Base-by-base conservation (phyloP, 352 stramenopile species). In the Pythium apleroticum region DNA sequence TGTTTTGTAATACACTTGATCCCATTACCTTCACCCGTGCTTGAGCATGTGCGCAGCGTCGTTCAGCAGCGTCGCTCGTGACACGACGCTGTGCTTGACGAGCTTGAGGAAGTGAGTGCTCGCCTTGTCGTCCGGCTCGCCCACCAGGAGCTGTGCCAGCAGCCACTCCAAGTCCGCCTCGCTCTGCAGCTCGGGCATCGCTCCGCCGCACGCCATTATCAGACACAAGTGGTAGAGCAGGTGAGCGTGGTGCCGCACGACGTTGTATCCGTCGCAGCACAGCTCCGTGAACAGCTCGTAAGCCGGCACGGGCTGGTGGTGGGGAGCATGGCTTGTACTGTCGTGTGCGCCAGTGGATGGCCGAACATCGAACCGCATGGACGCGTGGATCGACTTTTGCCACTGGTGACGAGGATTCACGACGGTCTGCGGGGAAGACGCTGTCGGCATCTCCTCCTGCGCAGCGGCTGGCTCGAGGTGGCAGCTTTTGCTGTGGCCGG, bases 11-110 rank as follows among this genome's bases (percentile, higher is more conserved):
- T 60, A 37, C 28, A 52, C 22, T 15, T 61, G 41, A 37, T 64
- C 2, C 39, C 4, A 0, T 17, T 39, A 22, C 22, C 30, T 58
- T 62, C 41, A 75, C 5, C 59, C 69, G 53, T 76, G 69, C 61
- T 71, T 73, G 45, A 86, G 63, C 66, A 78, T 71, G 63, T 86
- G 75, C 7, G 73, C 69, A 1, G 74, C 73, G 52, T 83, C 73
- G 58, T 81, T 86, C 33, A 80, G 63, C 10, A 76, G 69, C 33
- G 72, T 86, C 9, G 66, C 56, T 11, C 69, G 52, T 4, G 71
- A 76, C 45, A 65, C 43, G 10, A 86, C 62, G 28, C 68, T 72
- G 39, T 75, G 62, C 41, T 78, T 65, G 52, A 86, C 69, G 27
- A 86, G 73, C 31, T 75, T 70, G 31, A 73, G 43, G 45, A 83